Base-by-base conservation (phyloP, 2,329 filamentous ascomycete genomes). In the Colletotrichum incanum region DNA sequence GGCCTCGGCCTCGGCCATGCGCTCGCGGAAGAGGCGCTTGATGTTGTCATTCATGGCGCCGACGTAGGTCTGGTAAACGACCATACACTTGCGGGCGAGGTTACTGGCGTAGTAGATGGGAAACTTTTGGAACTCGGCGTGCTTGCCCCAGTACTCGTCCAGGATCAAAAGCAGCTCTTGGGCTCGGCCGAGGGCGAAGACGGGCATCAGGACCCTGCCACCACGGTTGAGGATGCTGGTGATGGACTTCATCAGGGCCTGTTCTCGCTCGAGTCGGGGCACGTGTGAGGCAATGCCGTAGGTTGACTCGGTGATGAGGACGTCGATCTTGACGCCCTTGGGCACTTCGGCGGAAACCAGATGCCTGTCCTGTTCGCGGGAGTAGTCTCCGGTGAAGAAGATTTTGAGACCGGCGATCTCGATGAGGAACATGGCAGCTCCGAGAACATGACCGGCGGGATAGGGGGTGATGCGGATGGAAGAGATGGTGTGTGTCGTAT, bases 11-110 rank as follows among this genome's bases (percentile, higher is more conserved):
- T 97, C 94, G 5, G 94, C 94, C 91, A 98, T 97, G 59, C 94
- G 91, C 82, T 97, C 95, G 65, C 93, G 89, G 83, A 98, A 98
- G n/a, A 98, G 89, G 14, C 94, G 91, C 82, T 98, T 98, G 86
- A 99, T 98, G 78, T 98, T 98, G 79, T 98, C 96, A 80, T 99
- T 99, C 96, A 99, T 99, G 67, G 95, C 95, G 60, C 95, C 94
- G 60, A 98, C 94, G 78, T 98, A 99, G 1, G 96, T 99, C 81
- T 98, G 96, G 80, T 99, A 99, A 4, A 98, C 95, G 39, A 98
- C 90, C 96, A 99, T 99, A 84, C 96, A 99, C 82, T 98, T 96
- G 74, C 96, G 88, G 1, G 96, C 96, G 52, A 98, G 90, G 78
- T 97, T 98, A 77, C 94, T 96, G 66, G 97, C 97, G 81, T 98